phyloP scores from a whole-genome alignment of 2,329 filamentous ascomycete species.

The Nectriaceae sp. region DNA sequence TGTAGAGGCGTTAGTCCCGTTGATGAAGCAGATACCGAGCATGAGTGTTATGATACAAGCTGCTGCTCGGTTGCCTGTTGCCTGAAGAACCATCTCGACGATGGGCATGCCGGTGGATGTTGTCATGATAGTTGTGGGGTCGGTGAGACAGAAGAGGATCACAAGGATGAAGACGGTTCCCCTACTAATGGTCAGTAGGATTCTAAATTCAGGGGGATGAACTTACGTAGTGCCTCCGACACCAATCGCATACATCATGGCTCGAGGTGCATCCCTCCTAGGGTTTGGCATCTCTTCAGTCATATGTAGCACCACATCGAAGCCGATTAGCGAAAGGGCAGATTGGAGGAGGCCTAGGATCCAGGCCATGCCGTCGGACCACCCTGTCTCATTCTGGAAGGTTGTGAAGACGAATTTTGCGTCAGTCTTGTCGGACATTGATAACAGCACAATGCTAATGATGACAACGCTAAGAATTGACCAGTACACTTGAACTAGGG shows the following conservation, averaged over 20 bases:
- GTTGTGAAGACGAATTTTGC: slow-evolving; percentile 45
- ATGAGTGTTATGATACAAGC: slow-evolving; percentile 44
- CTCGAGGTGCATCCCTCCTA: slow-evolving; percentile 40
- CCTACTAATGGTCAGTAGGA: slow-evolving; percentile 17
- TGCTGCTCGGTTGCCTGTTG: slow-evolving; percentile 40
- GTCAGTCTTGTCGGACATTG: slow-evolving; percentile 41
- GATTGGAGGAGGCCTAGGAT: slow-evolving; percentile 47
- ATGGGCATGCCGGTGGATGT: slow-evolving; percentile 47
- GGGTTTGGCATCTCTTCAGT: slow-evolving; percentile 49
- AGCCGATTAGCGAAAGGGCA: slow-evolving; percentile 39
- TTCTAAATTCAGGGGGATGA: not conserved
- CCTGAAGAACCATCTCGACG: slow-evolving; percentile 46
- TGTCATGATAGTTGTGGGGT: slow-evolving; percentile 36
- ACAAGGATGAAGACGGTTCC: slow-evolving; percentile 42
- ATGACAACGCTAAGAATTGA: slow-evolving; percentile 43
- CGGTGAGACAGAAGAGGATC: slow-evolving; percentile 43
- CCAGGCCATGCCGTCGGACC: slow-evolving; percentile 49
- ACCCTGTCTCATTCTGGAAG: slow-evolving; percentile 48
- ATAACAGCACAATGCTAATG: slow-evolving; percentile 45
- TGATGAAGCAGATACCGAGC: slow-evolving; percentile 46
- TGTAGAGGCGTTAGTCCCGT: slow-evolving; percentile 46
- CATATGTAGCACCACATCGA: slow-evolving; percentile 48
- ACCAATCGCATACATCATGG: slow-evolving; percentile 45
- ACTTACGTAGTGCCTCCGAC: slow-evolving; percentile 46
- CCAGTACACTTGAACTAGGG: slow-evolving; percentile 43